phyloP scores from a whole-genome alignment of 306 rosid genomes.

The Vigna unguiculata region DNA sequence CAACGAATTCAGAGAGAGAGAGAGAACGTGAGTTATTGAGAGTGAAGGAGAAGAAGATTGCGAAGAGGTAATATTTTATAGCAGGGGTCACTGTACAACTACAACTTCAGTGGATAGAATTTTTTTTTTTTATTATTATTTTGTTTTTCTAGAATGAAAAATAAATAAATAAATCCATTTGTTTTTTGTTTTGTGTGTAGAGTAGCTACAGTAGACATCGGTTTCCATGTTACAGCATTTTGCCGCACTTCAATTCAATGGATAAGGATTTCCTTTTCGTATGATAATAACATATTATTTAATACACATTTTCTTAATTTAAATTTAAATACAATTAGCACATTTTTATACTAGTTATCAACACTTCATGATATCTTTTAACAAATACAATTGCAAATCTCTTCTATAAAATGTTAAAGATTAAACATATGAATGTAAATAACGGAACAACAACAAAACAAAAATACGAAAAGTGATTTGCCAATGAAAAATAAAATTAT shows the following conservation, averaged over 20 bases:
- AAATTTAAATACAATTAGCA: too few relatives aligned
- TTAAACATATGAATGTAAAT: too few relatives aligned
- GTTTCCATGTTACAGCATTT: neutral
- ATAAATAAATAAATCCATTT: neutral
- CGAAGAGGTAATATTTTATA: conserved; percentile 1
- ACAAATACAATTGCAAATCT: too few relatives aligned
- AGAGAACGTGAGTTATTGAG: conserved; percentile 7
- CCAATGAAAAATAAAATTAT: too few relatives aligned
- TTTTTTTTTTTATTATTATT: conserved; percentile 6
- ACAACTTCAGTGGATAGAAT: conserved; percentile 33
- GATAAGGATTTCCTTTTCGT: neutral
- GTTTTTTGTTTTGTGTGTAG: neutral
- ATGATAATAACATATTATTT: too few relatives aligned
- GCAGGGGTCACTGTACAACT: conserved; percentile 32
- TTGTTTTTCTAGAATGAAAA: neutral
- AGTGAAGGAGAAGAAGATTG: conserved; percentile 32
- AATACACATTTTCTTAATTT: too few relatives aligned
- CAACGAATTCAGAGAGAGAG: neutral
- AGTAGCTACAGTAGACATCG: neutral
- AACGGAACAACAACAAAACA: too few relatives aligned
- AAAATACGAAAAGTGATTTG: too few relatives aligned
- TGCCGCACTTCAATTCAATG: neutral
- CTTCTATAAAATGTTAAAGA: neutral
- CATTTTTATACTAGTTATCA: too few relatives aligned
- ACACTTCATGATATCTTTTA: too few relatives aligned